Conservation (phyloP, 208 protist species). For the Acanthamoeba triangularis region DNA sequence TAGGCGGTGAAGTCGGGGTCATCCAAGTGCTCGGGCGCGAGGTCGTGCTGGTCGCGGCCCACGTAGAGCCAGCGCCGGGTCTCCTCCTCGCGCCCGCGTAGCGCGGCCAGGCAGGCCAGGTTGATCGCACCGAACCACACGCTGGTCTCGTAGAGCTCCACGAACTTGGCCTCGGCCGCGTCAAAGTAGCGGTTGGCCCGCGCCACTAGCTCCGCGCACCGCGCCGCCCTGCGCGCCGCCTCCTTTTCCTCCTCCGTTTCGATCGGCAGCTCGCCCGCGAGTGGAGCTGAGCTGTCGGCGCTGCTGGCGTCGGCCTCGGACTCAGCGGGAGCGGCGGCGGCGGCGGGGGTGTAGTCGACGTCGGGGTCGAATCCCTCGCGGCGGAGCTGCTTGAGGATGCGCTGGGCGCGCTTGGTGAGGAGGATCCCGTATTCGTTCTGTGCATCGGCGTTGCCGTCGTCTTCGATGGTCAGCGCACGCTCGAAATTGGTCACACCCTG, state of each 20-base stretch:
- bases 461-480: background rate
- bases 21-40: background rate
- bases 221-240: background rate
- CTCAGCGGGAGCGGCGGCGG: background rate
- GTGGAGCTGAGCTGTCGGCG: background rate
- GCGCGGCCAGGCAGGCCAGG: conserved; percentile 32
- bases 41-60: background rate
- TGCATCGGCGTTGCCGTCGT: background rate
- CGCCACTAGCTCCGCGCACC: background rate
- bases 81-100: conserved; percentile 31
- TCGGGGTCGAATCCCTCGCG: background rate
- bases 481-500: conserved; percentile 19
- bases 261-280: background rate
- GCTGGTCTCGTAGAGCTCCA: background rate
- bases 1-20: conserved; percentile 1
- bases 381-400: background rate
- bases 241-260: background rate
- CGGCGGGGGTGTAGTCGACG: background rate
- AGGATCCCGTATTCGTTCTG: conserved; percentile 45
- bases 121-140: conserved; percentile 58
- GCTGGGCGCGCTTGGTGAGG: conserved; percentile 48
- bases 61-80: background rate
- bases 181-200: background rate
- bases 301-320: background rate
- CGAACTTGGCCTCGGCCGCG: conserved; percentile 36